Conservation (phyloP, 371 early-diverging fungal species). For the Syncephalastrum monosporum region DNA sequence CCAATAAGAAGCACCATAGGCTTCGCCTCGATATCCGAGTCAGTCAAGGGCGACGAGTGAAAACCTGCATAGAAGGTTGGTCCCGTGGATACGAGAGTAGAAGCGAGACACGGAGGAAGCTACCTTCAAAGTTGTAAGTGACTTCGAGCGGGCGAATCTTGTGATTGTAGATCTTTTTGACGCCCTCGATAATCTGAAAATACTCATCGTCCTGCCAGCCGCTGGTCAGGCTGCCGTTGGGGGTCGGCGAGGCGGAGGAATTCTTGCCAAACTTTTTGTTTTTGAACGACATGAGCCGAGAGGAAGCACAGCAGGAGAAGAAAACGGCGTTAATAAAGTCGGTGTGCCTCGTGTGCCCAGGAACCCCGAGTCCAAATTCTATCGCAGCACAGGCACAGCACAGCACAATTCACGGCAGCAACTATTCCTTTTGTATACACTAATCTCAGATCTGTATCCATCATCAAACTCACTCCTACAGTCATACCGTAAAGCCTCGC, state of each 20-base stretch:
- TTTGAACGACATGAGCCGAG: constrained; percentile 11
- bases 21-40: constrained; percentile 80
- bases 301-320: not conserved
- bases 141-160: constrained; percentile 78
- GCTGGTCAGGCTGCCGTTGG: not conserved
- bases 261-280: constrained; percentile 17
- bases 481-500: too few species aligned
- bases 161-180: constrained; percentile 65
- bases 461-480: too few species aligned
- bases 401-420: too few species aligned
- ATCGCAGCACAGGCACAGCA: too few species aligned
- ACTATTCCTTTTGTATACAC: too few species aligned
- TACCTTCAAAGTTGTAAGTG: constrained; percentile 75
- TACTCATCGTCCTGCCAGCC: constrained; percentile 51
- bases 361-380: too few species aligned
- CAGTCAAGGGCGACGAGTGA: constrained; percentile 75
- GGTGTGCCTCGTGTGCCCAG: too few species aligned
- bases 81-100: not conserved
- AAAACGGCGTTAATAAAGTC: too few species aligned
- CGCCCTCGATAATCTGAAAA: constrained; percentile 58
- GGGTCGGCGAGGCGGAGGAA: constrained; percentile 1
- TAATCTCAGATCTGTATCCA: too few species aligned
- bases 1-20: constrained; percentile 86
- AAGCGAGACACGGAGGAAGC: not conserved
- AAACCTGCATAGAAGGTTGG: constrained; percentile 41